These are phyloP conservation scores for Delonix regia DNA, from an alignment of 306 rosid genomes.

Conservation along the genomic window DNA sequence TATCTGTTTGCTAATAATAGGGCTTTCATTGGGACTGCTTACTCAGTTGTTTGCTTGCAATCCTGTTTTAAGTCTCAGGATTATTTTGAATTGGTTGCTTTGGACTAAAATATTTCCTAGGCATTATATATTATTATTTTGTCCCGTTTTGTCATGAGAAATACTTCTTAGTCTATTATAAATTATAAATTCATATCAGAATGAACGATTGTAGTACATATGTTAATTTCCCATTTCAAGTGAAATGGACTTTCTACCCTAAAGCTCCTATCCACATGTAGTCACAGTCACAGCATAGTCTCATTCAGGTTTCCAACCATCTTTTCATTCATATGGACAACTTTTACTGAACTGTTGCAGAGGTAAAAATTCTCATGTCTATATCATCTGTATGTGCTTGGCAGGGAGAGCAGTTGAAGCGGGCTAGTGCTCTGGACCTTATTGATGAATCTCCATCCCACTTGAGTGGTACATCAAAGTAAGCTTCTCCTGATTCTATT, in stretches of 20 bases:
- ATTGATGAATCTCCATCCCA: slow-evolving; percentile 35
- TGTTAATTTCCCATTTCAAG: neutral
- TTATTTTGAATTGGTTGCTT: neutral
- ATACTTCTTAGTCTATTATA: neutral
- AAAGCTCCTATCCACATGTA: neutral
- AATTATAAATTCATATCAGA: neutral
- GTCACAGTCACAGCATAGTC: neutral
- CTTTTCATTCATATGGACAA: neutral
- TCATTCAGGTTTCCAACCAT: neutral
- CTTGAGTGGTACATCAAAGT: slow-evolving; percentile 32
- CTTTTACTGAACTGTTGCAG: neutral
- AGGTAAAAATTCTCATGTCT: slow-evolving; percentile 4
- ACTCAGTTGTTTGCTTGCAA: neutral
- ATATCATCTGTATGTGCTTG: slow-evolving; percentile 10
- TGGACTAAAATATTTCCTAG: neutral
- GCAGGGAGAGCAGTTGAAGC: slow-evolving; percentile 54
- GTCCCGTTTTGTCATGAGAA: neutral
- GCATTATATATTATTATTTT: neutral
- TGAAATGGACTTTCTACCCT: neutral
- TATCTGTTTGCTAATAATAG: neutral
- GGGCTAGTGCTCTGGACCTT: slow-evolving; percentile 33
- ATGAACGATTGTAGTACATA: neutral
- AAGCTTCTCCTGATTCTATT: slow-evolving; percentile 23
- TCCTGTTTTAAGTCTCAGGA: slow-evolving; percentile 1
- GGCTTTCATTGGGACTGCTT: neutral